phyloP scores from a whole-genome alignment of 495 filamentous ascomycete genomes.

The Xylaria palmicola region DNA sequence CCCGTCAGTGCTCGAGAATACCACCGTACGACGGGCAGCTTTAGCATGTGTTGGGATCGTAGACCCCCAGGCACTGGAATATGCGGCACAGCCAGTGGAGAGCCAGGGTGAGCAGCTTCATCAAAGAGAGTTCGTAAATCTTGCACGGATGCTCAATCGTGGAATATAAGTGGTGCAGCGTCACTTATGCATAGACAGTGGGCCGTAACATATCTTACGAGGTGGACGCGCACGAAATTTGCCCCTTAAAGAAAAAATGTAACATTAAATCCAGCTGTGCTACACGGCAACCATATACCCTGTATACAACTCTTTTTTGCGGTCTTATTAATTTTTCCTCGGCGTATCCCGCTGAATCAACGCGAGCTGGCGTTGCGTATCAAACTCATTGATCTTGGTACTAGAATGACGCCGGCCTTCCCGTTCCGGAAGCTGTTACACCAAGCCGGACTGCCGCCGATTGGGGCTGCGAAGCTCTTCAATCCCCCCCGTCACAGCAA shows the following conservation, averaged over 20 bases:
- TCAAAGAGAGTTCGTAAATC: neutral
- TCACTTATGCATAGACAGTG: too few relatives aligned
- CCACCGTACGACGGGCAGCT: slow-evolving; percentile 38
- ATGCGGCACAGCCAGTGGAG: neutral
- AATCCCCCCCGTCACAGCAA: too few relatives aligned
- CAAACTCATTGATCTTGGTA: neutral
- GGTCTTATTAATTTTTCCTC: neutral
- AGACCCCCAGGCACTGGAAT: slow-evolving; percentile 31
- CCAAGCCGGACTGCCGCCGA: slow-evolving; percentile 11
- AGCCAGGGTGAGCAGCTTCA: neutral
- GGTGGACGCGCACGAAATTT: too few relatives aligned
- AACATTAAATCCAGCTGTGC: neutral
- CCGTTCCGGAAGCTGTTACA: slow-evolving; percentile 9
- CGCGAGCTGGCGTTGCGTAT: neutral
- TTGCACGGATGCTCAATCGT: neutral
- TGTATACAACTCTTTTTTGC: neutral
- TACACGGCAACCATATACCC: neutral
- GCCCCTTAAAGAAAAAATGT: neutral
- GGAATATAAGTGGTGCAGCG: too few relatives aligned
- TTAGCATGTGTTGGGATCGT: slow-evolving; percentile 53
- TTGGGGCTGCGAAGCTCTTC: neutral
- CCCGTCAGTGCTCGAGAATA: slow-evolving; percentile 49
- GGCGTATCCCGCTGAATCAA: neutral
- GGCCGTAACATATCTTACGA: too few relatives aligned
- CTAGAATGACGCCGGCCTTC: neutral